A percentile compares a stretch with the other conserved stretches of the same genome.
These are phyloP conservation scores for sweet orange (Citrus sinensis) DNA, from an alignment of 345 rosid genomes.

Conservation along the genomic window DVS_A1.0 CM039167.1:5321501-5322000, in stretches of 20 bases:
- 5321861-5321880: no score
- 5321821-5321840: no score
- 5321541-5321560: no score
- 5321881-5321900: no score
- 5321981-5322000: no score
- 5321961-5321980: slow-evolving; percentile 7
- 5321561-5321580: neutral
- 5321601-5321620: neutral
- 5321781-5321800: neutral
- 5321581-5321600: neutral
- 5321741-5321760: no score
- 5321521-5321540: neutral
- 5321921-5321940: neutral
- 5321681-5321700: neutral
- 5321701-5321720: neutral
- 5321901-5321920: neutral
- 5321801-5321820: neutral
- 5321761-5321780: no score
- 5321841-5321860: no score
- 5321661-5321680: neutral
- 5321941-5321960: neutral
- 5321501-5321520: neutral
- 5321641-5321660: neutral
- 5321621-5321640: neutral
- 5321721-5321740: neutral